phyloP scores from a whole-genome alignment of 139 green algal species.

The Tetraselmis striata region DNA sequence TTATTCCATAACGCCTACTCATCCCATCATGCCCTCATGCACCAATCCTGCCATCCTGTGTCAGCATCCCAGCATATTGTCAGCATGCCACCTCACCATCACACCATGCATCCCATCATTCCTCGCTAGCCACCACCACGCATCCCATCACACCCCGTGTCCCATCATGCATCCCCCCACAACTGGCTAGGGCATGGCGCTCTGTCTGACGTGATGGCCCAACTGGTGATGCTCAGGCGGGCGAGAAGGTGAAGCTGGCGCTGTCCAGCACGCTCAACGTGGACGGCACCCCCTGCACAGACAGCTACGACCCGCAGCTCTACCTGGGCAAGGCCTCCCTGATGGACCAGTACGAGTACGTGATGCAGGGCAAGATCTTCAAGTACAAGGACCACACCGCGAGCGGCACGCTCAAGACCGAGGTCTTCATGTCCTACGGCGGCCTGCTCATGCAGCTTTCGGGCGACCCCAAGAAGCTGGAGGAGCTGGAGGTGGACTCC shows the following conservation, averaged over 20 bases:
- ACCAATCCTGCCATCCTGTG: no score
- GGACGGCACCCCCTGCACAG: constrained; percentile 50
- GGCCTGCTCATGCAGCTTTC: constrained; percentile 87
- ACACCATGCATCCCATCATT: no score
- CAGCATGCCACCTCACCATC: no score
- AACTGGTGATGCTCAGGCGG: no score
- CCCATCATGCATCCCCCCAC: no score
- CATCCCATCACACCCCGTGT: no score
- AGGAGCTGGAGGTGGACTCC: constrained; percentile 77
- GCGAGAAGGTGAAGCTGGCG: constrained; percentile 76
- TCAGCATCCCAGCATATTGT: no score
- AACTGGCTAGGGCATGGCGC: no score
- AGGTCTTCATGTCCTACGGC: constrained; percentile 79
- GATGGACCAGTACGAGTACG: constrained; percentile 93
- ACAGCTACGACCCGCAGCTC: constrained; percentile 47
- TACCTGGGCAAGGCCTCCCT: constrained; percentile 36
- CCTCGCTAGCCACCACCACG: no score
- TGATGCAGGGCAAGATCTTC: constrained; percentile 92
- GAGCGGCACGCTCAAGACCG: constrained; percentile 32
- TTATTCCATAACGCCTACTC: no score
- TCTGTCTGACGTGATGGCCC: no score
- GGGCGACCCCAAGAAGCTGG: constrained; percentile 76
- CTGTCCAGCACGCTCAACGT: constrained; percentile 77
- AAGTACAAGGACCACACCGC: constrained; percentile 67
- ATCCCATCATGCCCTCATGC: no score